Percentiles rank a stretch among this genome's conserved stretches.
These are phyloP conservation scores for Apostasia shenzhenica DNA, from an alignment of 106 monocot genomes.

Conservation along the genomic window DNA sequence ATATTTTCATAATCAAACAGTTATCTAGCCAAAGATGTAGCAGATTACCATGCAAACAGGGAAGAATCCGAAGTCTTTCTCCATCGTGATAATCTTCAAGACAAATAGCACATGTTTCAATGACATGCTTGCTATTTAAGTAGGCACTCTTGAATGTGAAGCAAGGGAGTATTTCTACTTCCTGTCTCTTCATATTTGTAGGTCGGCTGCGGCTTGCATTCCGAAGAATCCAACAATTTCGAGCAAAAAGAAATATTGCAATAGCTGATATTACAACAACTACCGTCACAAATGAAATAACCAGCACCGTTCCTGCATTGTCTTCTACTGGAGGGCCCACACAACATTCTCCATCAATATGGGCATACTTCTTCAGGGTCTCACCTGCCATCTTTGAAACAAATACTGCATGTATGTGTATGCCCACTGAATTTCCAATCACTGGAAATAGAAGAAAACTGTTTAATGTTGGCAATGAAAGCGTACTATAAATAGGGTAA, in stretches of 20 bases:
- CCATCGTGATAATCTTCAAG: constrained; percentile 91
- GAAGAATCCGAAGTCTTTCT: constrained; percentile 73
- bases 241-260: constrained; percentile 64
- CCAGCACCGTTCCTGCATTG: constrained; percentile 70
- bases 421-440: constrained; percentile 59
- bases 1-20: no score
- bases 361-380: constrained; percentile 55
- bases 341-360: constrained; percentile 56
- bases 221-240: constrained; percentile 64
- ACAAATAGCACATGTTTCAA: constrained; percentile 81
- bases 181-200: constrained; percentile 43
- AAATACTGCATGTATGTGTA: constrained; percentile 77
- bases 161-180: constrained; percentile 61
- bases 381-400: constrained; percentile 92
- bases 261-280: constrained; percentile 68
- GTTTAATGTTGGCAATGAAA: no score
- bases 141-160: constrained; percentile 48
- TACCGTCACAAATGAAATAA: constrained; percentile 82
- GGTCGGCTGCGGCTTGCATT: constrained; percentile 24
- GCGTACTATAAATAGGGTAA: no score
- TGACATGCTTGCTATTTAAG: constrained; percentile 27
- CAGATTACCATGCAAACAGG: constrained; percentile 72
- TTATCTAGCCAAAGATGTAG: neutral
- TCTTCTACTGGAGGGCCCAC: constrained; percentile 68
- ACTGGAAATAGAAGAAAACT: constrained; percentile 29